Evolutionary conservation across 164 flowering plant species (phyloP), one percentile per base, ranked within the genome.

Genomic region (Umbellularia californica): DNA sequence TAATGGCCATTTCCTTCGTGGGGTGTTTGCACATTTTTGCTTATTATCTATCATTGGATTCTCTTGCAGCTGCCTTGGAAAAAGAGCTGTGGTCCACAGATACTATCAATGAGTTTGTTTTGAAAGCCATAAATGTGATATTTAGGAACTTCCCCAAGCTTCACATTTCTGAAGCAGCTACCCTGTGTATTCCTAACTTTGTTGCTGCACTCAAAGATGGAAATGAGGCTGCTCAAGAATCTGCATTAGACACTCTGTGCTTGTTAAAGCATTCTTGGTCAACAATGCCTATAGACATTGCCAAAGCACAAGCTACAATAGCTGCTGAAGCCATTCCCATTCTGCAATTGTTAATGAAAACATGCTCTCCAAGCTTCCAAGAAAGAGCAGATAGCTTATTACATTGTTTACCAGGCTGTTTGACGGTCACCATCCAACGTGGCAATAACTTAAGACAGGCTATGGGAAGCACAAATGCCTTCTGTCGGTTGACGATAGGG

Each of bases 261-360:
- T 77, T 91, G 81, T 75, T 91, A 66, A 86, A 84, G 75, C 88
- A 90, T 35, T 91, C 98, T 35, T 93, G 98, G 98, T 81, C 96
- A 65, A 78, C 88, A 72, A 91, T 91, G 90, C 85, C 93, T 30
- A 81, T 89, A 70, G 97, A 93, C 73, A 76, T 88, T 76, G 89
- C 93, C 72, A 89, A 88, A 74, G 88, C 94, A 23, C 98, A 93
- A 68, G 85, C 92, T 15, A 84, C 87, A 86, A 81, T 87, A 70
- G 95, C 95, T 27, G 87, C 97, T 27, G 98, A 94, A 85, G 95
- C 95, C 69, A 89, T 94, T 78, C 98, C 98, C n/a, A 81, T 85
- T 73, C 79, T 93, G 75, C 96, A 93, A 83, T 78, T 88, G 89
- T 84, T 90, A 63, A 85, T 91, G 90, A 89, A 81, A 75, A 87